A percentile compares a stretch with the other conserved stretches of the same genome.
phyloP scores from a whole-genome alignment of 208 protist genomes.

The Acanthamoeba lenticulata region DNA sequence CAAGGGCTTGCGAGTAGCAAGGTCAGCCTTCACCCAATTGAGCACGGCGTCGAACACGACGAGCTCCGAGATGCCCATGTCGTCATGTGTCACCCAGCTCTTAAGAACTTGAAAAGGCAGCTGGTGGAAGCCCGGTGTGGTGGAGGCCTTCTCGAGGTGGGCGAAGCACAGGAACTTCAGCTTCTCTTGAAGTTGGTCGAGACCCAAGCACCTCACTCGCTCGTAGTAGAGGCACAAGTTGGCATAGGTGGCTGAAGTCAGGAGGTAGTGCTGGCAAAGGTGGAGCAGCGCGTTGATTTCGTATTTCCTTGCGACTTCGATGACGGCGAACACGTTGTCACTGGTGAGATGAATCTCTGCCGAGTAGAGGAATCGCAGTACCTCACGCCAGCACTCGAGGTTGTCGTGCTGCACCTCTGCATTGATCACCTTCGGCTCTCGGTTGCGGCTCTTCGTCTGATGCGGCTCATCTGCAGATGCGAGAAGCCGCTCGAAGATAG shows the following conservation, averaged over 20 bases:
- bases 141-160: not conserved
- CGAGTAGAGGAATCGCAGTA: constrained; percentile 7
- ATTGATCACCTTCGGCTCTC: not conserved
- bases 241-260: not conserved
- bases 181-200: not conserved
- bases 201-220: not conserved
- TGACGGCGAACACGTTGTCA: not conserved
- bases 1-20: not conserved
- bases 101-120: not conserved
- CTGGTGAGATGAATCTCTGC: not conserved
- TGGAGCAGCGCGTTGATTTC: not conserved
- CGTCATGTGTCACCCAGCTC: not conserved
- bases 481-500: not conserved
- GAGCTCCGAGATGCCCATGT: not conserved
- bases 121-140: not conserved
- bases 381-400: not conserved
- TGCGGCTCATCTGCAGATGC: too few species aligned
- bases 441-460: not conserved
- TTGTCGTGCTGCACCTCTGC: not conserved
- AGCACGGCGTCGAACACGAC: not conserved
- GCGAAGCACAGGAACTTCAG: not conserved
- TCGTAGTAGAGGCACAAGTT: not conserved
- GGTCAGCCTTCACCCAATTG: not conserved
- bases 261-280: not conserved
- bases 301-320: not conserved